Conservation (phyloP, 202 grass and related monocot species). For the Zoysia matrella region DNA sequence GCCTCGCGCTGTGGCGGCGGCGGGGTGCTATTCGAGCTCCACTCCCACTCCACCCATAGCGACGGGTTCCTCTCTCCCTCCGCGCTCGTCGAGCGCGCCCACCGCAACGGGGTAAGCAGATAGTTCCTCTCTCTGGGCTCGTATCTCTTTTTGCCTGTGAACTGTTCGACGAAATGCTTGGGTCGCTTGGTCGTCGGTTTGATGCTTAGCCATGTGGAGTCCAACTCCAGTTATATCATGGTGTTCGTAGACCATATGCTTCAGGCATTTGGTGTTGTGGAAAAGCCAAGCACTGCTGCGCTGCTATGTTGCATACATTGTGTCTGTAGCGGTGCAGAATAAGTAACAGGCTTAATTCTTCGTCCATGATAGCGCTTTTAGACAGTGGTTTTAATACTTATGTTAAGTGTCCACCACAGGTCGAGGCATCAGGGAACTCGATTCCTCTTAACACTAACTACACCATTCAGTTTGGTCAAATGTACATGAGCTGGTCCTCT, state of each 20-base stretch:
- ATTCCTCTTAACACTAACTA: neutral
- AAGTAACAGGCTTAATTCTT: neutral
- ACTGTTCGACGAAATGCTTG: no score
- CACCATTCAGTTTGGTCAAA: neutral
- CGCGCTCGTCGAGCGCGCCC: constrained; percentile 79
- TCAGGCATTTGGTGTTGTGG: neutral
- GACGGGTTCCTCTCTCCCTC: constrained; percentile 84
- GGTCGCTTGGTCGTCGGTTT: no score
- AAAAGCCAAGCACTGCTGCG: constrained; percentile 6
- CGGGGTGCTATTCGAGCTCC: constrained; percentile 73
- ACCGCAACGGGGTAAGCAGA: constrained; percentile 58
- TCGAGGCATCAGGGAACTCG: neutral
- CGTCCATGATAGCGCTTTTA: neutral
- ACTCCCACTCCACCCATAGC: constrained; percentile 86
- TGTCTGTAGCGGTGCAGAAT: neutral
- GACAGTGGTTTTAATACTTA: constrained; percentile 6
- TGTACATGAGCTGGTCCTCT: constrained; percentile 15
- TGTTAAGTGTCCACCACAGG: constrained; percentile 10
- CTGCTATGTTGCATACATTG: neutral
- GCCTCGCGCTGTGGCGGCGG: constrained; percentile 29
- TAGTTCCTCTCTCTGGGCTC: neutral
- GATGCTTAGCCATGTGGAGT: no score
- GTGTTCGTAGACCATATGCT: neutral
- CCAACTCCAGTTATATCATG: neutral
- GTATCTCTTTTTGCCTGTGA: neutral